These are phyloP conservation scores for Paecilomyces fulvus DNA, from an alignment of 2,329 filamentous ascomycete genomes.

Conservation along the genomic window DNA sequence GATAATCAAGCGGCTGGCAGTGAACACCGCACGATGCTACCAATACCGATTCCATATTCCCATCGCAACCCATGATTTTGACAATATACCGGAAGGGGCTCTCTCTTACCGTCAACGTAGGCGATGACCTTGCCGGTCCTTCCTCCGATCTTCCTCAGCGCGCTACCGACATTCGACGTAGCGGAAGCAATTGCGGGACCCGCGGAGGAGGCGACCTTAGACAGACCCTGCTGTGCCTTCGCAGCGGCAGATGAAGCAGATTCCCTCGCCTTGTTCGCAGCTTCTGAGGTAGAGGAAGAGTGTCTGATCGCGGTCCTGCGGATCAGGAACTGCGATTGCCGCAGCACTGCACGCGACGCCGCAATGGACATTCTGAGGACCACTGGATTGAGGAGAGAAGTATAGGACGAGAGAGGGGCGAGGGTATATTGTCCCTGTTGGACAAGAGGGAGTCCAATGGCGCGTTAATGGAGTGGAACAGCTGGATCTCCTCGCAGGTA, in stretches of 20 bases:
- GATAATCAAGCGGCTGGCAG: background rate
- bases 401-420: conserved; percentile 19
- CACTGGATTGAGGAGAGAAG: conserved; percentile 14
- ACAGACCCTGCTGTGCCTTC: conserved; percentile 75
- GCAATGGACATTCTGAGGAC: conserved; percentile 35
- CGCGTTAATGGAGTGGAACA: conserved; percentile 18
- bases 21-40: background rate
- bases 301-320: conserved; percentile 39
- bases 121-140: conserved; percentile 69
- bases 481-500: conserved; percentile 24
- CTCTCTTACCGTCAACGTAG: conserved; percentile 73
- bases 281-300: conserved; percentile 39
- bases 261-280: conserved; percentile 39
- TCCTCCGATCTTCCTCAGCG: conserved; percentile 71
- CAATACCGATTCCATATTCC: background rate
- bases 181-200: conserved; percentile 68
- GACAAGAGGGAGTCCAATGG: conserved; percentile 33
- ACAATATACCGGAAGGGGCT: conserved; percentile 1
- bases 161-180: conserved; percentile 56
- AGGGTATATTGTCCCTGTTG: conserved; percentile 18
- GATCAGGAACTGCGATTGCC: conserved; percentile 40
- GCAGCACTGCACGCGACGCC: conserved; percentile 36
- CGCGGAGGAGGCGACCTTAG: conserved; percentile 70
- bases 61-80: conserved; percentile 10
- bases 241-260: conserved; percentile 32